Evolutionary conservation across 306 rosid genomes (phyloP).

Genomic region (Gleditsia sinensis): DNA sequence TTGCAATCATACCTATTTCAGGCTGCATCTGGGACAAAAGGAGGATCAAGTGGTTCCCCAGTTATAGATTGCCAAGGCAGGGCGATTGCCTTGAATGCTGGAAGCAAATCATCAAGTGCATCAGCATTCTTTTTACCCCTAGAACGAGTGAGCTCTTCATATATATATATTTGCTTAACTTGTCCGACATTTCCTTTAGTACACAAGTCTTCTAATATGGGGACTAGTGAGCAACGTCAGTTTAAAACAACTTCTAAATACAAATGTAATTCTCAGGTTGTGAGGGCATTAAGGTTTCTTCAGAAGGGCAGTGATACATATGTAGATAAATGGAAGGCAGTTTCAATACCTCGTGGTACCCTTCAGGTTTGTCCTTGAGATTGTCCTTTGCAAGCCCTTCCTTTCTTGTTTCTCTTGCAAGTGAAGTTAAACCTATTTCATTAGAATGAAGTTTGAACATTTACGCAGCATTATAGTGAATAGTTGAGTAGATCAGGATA

Average conservation of each 20-base stretch:
- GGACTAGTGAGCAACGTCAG: conserved; percentile 29
- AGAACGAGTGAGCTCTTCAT: conserved; percentile 69
- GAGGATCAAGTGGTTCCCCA: conserved; percentile 98
- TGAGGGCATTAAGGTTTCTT: conserved; percentile 82
- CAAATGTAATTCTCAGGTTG: conserved; percentile 66
- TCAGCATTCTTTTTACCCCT: conserved; percentile 92
- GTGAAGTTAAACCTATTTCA: neutral
- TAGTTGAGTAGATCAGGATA: conserved; percentile 1
- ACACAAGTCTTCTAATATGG: conserved; percentile 29
- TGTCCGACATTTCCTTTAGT: conserved; percentile 29
- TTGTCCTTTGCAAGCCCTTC: conserved; percentile 28
- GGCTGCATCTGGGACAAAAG: conserved; percentile 99
- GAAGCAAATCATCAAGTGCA: conserved; percentile 95
- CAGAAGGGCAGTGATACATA: conserved; percentile 67
- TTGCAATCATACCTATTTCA: conserved; percentile 42
- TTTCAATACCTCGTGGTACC: conserved; percentile 93
- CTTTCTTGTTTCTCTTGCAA: conserved; percentile 3
- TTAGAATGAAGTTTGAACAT: neutral
- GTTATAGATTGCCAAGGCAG: conserved; percentile 95
- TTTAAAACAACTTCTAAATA: too few relatives aligned
- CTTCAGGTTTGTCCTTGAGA: conserved; percentile 84
- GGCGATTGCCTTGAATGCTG: conserved; percentile 97
- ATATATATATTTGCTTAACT: conserved; percentile 37
- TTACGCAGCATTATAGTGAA: conserved; percentile 10
- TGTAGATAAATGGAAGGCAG: conserved; percentile 74